A percentile compares a stretch with the other conserved stretches of the same genome.
Conservation (phyloP, 805 yeast species). For the Sungouiella thailandica region DNA sequence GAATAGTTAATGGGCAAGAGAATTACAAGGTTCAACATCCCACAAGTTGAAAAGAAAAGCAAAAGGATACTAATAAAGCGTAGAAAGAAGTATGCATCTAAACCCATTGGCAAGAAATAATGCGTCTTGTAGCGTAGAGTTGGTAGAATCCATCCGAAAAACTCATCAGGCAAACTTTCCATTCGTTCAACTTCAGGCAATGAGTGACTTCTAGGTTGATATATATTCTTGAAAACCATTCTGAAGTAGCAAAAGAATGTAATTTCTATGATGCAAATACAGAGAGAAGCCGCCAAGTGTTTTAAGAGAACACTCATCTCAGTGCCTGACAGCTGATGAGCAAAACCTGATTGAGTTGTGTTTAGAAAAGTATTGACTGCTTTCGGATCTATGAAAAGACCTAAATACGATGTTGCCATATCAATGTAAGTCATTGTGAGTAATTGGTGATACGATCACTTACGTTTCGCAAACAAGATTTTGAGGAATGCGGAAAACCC, state of each 20-base stretch:
- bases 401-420: slow-evolving; percentile 24
- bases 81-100: slow-evolving; percentile 72
- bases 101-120: slow-evolving; percentile 48
- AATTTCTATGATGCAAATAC: slow-evolving; percentile 52
- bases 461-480: neutral
- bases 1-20: slow-evolving; percentile 60
- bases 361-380: slow-evolving; percentile 38
- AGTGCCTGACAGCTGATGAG: slow-evolving; percentile 55
- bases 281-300: slow-evolving; percentile 49
- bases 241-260: slow-evolving; percentile 34
- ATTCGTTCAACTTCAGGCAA: slow-evolving; percentile 38
- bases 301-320: slow-evolving; percentile 52
- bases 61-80: slow-evolving; percentile 53
- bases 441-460: too few relatives aligned
- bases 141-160: slow-evolving; percentile 55
- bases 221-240: slow-evolving; percentile 31
- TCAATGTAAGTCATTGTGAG: too few relatives aligned
- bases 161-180: slow-evolving; percentile 34
- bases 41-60: slow-evolving; percentile 47
- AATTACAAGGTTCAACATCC: slow-evolving; percentile 51
- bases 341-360: slow-evolving; percentile 53
- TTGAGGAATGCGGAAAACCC: too few relatives aligned
- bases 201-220: slow-evolving; percentile 50
- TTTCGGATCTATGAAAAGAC: slow-evolving; percentile 22
- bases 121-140: slow-evolving; percentile 36